A percentile compares a stretch with the other conserved stretches of the same genome.
Evolutionary conservation across 2,329 filamentous ascomycete species (phyloP).

Genomic region (Fusarium bactridioides): DNA sequence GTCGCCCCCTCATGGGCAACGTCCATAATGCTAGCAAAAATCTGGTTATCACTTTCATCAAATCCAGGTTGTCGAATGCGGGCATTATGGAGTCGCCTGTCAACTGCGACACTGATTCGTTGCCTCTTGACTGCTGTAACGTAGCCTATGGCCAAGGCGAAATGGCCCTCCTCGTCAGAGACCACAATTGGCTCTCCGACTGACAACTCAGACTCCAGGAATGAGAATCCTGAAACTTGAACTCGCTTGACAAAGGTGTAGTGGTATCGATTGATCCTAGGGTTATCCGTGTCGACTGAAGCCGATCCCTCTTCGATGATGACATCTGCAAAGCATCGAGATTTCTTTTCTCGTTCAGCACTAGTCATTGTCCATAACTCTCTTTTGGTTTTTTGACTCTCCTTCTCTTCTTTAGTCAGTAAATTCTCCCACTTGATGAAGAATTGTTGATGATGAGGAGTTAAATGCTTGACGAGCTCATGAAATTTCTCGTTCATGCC

Average conservation of each 20-base stretch:
- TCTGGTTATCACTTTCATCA: conserved; percentile 78
- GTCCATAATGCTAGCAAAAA: conserved; percentile 92
- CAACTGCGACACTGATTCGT: conserved; percentile 86
- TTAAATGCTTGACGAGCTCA: conserved; percentile 81
- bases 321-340: conserved; percentile 89
- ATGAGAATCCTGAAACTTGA: conserved; percentile 72
- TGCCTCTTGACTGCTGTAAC: conserved; percentile 79
- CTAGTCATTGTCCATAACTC: conserved; percentile 98
- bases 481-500: conserved; percentile 84
- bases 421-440: conserved; percentile 95
- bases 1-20: conserved; percentile 65
- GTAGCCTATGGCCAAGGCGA: conserved; percentile 91
- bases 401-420: conserved; percentile 92
- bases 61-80: conserved; percentile 80
- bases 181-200: conserved; percentile 94
- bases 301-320: conserved; percentile 81
- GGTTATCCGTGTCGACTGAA: conserved; percentile 71
- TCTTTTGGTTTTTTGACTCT: conserved; percentile 83
- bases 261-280: conserved; percentile 89
- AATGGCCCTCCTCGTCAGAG: conserved; percentile 94
- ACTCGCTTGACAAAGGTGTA: conserved; percentile 84
- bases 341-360: conserved; percentile 83
- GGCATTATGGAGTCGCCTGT: conserved; percentile 87
- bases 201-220: conserved; percentile 87
- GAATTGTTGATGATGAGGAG: conserved; percentile 77